Percentiles rank a stretch among this genome's conserved stretches.
phyloP scores from a whole-genome alignment of 192 early-diverging fungal species.

The Allomyces macrogynus region DNA sequence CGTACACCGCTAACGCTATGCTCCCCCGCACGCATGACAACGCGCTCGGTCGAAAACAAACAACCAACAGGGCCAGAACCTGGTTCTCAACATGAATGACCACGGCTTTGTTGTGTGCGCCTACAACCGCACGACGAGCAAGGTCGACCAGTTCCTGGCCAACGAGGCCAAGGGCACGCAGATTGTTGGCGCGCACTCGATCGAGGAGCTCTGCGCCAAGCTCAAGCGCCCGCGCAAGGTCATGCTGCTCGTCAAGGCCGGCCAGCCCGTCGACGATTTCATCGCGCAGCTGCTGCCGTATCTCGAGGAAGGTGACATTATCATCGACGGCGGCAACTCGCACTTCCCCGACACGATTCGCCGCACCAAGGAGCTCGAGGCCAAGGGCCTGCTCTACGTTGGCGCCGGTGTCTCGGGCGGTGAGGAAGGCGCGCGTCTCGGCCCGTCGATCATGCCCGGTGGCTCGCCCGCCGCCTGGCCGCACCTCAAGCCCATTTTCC shows the following conservation, averaged over 20 bases:
- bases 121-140: slow-evolving; percentile 85
- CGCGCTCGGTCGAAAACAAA: neutral
- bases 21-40: neutral
- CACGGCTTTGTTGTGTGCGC: slow-evolving; percentile 84
- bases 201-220: slow-evolving; percentile 83
- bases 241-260: slow-evolving; percentile 97
- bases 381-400: slow-evolving; percentile 83
- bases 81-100: slow-evolving; percentile 97
- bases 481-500: slow-evolving; percentile 88
- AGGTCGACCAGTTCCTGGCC: slow-evolving; percentile 83
- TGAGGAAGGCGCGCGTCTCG: slow-evolving; percentile 94
- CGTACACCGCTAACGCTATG: neutral
- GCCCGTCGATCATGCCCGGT: slow-evolving; percentile 94
- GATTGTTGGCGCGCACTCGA: slow-evolving; percentile 79
- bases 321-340: slow-evolving; percentile 98
- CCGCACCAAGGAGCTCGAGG: slow-evolving; percentile 66
- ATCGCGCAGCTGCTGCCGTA: slow-evolving; percentile 73
- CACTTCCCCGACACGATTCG: slow-evolving; percentile 94
- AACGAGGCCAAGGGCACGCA: slow-evolving; percentile 97
- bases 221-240: slow-evolving; percentile 91
- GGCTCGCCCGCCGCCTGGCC: slow-evolving; percentile 82
- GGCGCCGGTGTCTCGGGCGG: slow-evolving; percentile 96
- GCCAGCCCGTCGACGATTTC: slow-evolving; percentile 80
- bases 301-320: slow-evolving; percentile 79
- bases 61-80: slow-evolving; percentile 69